These are phyloP conservation scores for Cajanus cajan DNA, from an alignment of 306 rosid genomes.

Conservation along the genomic window DNA sequence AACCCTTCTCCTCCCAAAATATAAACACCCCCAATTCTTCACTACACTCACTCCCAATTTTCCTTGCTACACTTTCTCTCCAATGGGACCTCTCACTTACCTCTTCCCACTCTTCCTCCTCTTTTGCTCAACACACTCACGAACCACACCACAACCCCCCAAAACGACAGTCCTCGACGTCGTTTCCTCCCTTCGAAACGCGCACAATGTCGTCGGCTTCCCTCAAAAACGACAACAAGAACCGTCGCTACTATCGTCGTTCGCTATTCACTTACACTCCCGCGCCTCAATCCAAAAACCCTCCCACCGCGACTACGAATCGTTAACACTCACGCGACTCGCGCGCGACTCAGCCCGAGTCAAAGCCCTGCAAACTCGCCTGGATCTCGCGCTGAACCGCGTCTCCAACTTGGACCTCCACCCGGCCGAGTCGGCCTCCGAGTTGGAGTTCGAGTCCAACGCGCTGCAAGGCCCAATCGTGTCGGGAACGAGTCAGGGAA, in stretches of 20 bases:
- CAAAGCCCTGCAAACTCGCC: slow-evolving; percentile 47
- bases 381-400: slow-evolving; percentile 49
- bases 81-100: slow-evolving; percentile 14
- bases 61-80: neutral
- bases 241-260: neutral
- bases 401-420: slow-evolving; percentile 47
- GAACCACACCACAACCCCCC: slow-evolving; percentile 24
- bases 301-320: slow-evolving; percentile 47
- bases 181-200: slow-evolving; percentile 40
- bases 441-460: slow-evolving; percentile 15
- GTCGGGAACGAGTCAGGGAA: slow-evolving; percentile 89
- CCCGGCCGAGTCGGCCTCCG: slow-evolving; percentile 14
- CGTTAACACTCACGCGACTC: slow-evolving; percentile 55
- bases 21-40: neutral
- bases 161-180: slow-evolving; percentile 60
- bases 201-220: slow-evolving; percentile 19
- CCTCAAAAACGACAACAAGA: neutral
- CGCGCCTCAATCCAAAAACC: slow-evolving; percentile 51
- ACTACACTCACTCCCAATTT: neutral
- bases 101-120: slow-evolving; percentile 25
- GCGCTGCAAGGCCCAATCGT: slow-evolving; percentile 52
- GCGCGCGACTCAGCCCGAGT: slow-evolving; percentile 82
- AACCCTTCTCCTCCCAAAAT: slow-evolving; percentile 8
- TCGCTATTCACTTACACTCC: slow-evolving; percentile 47
- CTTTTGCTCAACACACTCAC: slow-evolving; percentile 22